Percentiles rank a stretch among this genome's conserved stretches.
These are phyloP conservation scores for Sparassis latifolia DNA, from an alignment of 1,284 basidiomycete genomes.

Conservation along the genomic window DNA sequence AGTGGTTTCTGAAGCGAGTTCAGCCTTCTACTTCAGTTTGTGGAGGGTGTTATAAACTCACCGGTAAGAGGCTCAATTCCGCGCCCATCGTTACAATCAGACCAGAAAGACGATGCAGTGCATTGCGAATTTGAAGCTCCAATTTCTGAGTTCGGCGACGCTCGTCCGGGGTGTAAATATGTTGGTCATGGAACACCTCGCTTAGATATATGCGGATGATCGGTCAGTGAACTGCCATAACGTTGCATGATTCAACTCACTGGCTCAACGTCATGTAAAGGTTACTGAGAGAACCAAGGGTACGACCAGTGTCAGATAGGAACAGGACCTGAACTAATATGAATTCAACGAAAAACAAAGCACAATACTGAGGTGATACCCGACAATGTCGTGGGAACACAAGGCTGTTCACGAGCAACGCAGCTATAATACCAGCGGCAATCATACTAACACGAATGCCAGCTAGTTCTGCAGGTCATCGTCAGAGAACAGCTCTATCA, in stretches of 20 bases:
- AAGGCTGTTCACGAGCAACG: slow-evolving; percentile 38
- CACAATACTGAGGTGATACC: slow-evolving; percentile 20
- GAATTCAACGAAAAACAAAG: not conserved
- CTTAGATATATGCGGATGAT: slow-evolving; percentile 17
- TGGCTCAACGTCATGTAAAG: slow-evolving; percentile 41
- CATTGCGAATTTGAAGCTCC: slow-evolving; percentile 37
- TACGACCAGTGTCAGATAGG: slow-evolving; percentile 34
- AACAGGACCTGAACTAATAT: slow-evolving; percentile 34
- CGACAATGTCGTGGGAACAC: slow-evolving; percentile 44
- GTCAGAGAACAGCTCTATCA: not conserved
- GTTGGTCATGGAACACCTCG: slow-evolving; percentile 31
- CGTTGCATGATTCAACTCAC: slow-evolving; percentile 18
- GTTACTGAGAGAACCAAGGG: slow-evolving; percentile 34
- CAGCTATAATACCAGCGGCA: slow-evolving; percentile 38
- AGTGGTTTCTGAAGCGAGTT: slow-evolving; percentile 37
- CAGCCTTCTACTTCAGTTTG: not conserved
- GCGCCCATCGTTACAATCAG: slow-evolving; percentile 40
- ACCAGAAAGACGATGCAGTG: slow-evolving; percentile 32
- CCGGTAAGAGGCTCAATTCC: slow-evolving; percentile 45
- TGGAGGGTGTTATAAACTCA: slow-evolving; percentile 17
- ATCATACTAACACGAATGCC: slow-evolving; percentile 36
- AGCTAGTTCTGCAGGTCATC: slow-evolving; percentile 30
- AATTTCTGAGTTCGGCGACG: slow-evolving; percentile 33
- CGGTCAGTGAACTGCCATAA: not conserved
- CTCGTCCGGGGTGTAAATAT: slow-evolving; percentile 25